phyloP scores from a whole-genome alignment of 2,329 filamentous ascomycete genomes.

The Onygenales sp. region DNA sequence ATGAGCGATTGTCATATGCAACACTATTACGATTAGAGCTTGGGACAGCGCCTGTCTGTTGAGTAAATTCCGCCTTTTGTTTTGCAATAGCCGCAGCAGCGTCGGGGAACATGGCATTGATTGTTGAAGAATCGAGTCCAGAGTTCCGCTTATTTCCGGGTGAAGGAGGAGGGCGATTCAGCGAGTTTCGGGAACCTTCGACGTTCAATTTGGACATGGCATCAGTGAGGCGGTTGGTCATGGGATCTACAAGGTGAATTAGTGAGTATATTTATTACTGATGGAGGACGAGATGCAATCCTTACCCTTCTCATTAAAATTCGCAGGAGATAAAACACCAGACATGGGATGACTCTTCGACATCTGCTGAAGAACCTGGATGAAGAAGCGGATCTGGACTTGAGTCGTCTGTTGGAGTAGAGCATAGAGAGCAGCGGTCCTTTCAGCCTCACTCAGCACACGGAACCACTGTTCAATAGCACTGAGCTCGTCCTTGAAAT shows the following conservation, averaged over 20 bases:
- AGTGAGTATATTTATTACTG: conserved; percentile 11
- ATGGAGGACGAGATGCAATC: conserved; percentile 1
- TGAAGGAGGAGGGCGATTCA: conserved; percentile 69
- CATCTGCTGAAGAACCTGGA: conserved; percentile 98
- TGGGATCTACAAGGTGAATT: conserved; percentile 57
- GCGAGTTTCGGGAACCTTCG: conserved; percentile 76
- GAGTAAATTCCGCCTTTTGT: conserved; percentile 94
- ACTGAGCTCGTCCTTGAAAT: conserved; percentile 98
- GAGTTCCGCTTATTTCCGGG: conserved; percentile 83
- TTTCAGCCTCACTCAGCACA: conserved; percentile 90
- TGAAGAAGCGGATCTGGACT: conserved; percentile 98
- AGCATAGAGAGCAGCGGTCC: conserved; percentile 90
- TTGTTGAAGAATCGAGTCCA: conserved; percentile 82
- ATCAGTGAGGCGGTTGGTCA: conserved; percentile 92
- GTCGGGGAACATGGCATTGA: conserved; percentile 98
- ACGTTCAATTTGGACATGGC: conserved; percentile 93
- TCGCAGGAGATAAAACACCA: conserved; percentile 83
- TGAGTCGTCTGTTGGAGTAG: conserved; percentile 96
- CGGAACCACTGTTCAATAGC: conserved; percentile 99
- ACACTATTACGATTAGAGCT: conserved; percentile 89
- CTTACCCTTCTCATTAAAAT: conserved; percentile 85
- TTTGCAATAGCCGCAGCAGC: conserved; percentile 96
- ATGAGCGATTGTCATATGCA: conserved; percentile 65
- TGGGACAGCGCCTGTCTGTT: conserved; percentile 82
- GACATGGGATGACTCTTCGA: conserved; percentile 97